phyloP scores from a whole-genome alignment of 257 asterid species.

The Penstemon davidsonii region DNA sequence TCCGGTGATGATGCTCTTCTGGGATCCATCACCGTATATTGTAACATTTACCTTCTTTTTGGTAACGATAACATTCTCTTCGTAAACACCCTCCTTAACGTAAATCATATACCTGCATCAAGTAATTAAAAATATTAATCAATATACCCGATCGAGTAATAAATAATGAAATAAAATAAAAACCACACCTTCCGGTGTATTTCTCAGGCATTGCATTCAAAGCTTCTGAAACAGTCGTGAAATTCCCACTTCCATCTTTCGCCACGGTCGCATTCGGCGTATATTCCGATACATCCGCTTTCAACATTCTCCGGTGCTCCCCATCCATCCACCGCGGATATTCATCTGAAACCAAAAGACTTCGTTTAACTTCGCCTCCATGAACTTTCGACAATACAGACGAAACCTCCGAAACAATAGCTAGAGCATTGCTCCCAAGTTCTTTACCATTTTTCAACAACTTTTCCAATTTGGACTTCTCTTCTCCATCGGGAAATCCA shows the following conservation, averaged over 20 bases:
- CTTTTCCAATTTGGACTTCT: conserved; percentile 42
- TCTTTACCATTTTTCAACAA: conserved; percentile 41
- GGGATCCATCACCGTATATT: conserved; percentile 87
- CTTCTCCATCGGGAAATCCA: conserved; percentile 67
- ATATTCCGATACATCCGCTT: conserved; percentile 31
- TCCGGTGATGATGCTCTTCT: conserved; percentile 74
- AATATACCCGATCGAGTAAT: too few relatives aligned
- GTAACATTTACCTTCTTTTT: conserved; percentile 74
- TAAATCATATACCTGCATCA: conserved; percentile 65
- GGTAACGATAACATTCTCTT: conserved; percentile 60
- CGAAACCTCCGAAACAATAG: conserved; percentile 41
- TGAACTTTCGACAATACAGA: conserved; percentile 29
- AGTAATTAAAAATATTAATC: neutral
- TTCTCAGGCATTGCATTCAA: conserved; percentile 60
- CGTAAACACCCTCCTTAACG: conserved; percentile 72
- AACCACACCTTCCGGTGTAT: conserved; percentile 60
- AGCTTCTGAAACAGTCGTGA: conserved; percentile 59
- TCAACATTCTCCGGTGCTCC: conserved; percentile 53
- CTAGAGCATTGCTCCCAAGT: conserved; percentile 76
- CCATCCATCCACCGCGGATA: conserved; percentile 57
- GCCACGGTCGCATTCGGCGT: conserved; percentile 70
- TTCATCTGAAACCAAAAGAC: conserved; percentile 35
- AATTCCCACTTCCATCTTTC: conserved; percentile 71
- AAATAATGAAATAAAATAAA: neutral
- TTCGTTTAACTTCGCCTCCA: conserved; percentile 30